phyloP scores from a whole-genome alignment of 441 rosid species.

The Mallotus repandus region DNA sequence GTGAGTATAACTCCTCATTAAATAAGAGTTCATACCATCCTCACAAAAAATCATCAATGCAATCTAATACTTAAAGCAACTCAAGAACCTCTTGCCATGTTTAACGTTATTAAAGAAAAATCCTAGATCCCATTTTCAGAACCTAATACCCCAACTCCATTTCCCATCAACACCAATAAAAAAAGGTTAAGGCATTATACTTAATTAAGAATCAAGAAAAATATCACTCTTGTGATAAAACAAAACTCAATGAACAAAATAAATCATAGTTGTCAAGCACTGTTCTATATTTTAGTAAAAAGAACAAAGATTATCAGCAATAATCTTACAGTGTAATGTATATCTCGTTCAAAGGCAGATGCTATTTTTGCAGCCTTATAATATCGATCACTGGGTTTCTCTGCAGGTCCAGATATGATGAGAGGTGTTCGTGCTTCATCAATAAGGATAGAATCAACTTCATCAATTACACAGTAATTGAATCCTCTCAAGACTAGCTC shows the following conservation, averaged over 20 bases:
- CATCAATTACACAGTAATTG: constrained; percentile 89
- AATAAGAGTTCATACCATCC: not conserved
- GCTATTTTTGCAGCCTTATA: constrained; percentile 96
- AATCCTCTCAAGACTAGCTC: constrained; percentile 94
- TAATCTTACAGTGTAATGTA: constrained; percentile 84
- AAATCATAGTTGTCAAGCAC: not conserved
- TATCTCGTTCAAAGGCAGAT: constrained; percentile 78
- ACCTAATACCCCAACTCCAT: not conserved
- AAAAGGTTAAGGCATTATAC: not conserved
- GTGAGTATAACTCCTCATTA: not conserved
- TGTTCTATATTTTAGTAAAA: constrained; percentile 4
- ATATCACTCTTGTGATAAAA: not conserved
- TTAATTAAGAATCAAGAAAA: not conserved
- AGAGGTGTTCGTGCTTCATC: constrained; percentile 99
- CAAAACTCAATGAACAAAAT: not conserved
- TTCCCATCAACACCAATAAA: not conserved
- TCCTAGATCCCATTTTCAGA: not conserved
- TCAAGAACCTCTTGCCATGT: not conserved
- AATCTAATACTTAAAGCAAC: not conserved
- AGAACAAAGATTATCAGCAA: not conserved
- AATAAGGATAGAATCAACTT: constrained; percentile 97
- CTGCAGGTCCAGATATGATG: constrained; percentile 92
- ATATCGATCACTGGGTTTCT: constrained; percentile 90
- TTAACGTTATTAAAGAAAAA: not conserved
- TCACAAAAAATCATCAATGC: not conserved